phyloP scores from a whole-genome alignment of 2,329 filamentous ascomycete genomes.

The Xylariaceae sp. region DNA sequence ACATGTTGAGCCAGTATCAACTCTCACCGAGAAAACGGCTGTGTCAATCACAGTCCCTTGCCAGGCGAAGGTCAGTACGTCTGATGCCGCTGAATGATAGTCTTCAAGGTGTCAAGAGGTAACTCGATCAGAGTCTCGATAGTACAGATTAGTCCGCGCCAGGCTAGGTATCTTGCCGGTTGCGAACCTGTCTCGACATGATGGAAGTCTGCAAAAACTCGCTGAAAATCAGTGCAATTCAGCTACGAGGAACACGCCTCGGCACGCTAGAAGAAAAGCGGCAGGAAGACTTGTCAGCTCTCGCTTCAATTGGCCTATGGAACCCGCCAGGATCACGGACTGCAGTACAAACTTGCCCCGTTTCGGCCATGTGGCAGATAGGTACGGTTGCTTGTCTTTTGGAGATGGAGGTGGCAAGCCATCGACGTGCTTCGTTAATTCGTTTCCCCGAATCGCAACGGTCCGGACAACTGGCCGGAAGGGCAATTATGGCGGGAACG shows the following conservation, averaged over 20 bases:
- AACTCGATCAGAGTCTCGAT: too few species aligned
- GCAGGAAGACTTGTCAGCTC: constrained; percentile 8
- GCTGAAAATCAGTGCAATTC: too few species aligned
- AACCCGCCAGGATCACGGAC: not conserved
- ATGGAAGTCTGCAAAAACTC: too few species aligned
- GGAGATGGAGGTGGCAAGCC: constrained; percentile 11
- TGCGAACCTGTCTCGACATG: too few species aligned
- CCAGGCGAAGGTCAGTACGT: too few species aligned
- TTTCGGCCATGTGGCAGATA: not conserved
- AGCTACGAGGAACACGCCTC: not conserved
- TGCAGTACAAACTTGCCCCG: not conserved
- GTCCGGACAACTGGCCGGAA: not conserved
- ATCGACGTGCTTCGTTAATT: constrained; percentile 3
- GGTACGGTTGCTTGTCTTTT: not conserved
- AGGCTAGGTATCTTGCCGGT: too few species aligned
- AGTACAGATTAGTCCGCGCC: too few species aligned
- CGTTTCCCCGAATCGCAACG: not conserved
- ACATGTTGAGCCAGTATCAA: too few species aligned
- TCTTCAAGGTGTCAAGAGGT: too few species aligned
- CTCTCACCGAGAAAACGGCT: too few species aligned
- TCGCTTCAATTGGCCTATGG: constrained; percentile 8
- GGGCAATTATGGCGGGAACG: constrained; percentile 4
- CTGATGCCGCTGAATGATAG: too few species aligned
- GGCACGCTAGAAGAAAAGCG: constrained; percentile 14
- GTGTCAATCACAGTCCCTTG: too few species aligned